Conservation (phyloP, 2,329 filamentous ascomycete species). For the Colletotrichum musicola region DNA sequence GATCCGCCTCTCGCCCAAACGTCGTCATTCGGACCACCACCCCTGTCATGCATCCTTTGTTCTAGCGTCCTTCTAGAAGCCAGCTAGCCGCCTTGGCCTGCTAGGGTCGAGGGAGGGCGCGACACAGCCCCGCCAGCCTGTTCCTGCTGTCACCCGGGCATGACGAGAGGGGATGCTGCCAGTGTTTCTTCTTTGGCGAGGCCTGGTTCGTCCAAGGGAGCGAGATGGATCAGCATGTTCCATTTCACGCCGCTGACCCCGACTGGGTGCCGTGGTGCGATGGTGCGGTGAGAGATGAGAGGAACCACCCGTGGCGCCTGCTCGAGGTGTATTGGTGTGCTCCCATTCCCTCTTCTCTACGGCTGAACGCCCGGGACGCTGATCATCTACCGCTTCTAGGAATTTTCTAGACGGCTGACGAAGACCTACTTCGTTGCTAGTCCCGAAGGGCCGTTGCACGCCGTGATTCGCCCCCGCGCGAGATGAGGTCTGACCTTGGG, state of each 20-base stretch:
- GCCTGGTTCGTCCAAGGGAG: conserved; percentile 19
- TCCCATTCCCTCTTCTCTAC: neutral
- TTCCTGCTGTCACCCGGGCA: neutral
- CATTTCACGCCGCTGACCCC: conserved; percentile 26
- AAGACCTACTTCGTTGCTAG: neutral
- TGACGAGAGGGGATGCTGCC: conserved; percentile 10
- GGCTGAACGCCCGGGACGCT: neutral
- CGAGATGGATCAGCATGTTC: conserved; percentile 10
- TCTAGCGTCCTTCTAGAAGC: conserved; percentile 39
- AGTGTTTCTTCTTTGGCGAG: neutral
- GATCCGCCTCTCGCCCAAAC: neutral
- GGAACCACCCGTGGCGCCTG: conserved; percentile 2
- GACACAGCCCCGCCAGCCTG: neutral
- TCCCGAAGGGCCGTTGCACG: neutral
- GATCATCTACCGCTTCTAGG: neutral
- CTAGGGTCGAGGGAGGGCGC: neutral
- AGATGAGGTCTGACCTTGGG: conserved; percentile 1
- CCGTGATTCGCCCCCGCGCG: neutral
- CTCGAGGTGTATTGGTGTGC: neutral
- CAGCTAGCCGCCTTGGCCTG: conserved; percentile 11
- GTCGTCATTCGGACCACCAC: conserved; percentile 16
- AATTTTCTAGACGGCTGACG: neutral
- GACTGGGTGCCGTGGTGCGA: conserved; percentile 3
- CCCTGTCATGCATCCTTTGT: conserved; percentile 34
- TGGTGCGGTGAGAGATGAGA: neutral